These are phyloP conservation scores for Lepidium sativum DNA, from an alignment of 345 rosid species.

Conservation along the genomic window DNA sequence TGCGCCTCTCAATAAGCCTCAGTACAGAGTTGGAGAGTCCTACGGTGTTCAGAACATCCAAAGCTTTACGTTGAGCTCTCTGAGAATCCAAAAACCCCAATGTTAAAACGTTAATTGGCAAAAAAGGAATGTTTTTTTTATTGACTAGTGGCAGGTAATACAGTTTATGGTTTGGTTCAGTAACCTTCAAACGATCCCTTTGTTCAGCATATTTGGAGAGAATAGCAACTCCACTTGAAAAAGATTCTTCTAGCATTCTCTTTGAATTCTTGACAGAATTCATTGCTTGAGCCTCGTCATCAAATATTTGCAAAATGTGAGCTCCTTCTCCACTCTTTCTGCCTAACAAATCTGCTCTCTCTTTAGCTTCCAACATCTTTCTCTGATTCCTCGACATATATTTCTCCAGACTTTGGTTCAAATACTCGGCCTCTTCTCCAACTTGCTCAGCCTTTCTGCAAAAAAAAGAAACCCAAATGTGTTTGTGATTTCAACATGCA, in stretches of 20 bases:
- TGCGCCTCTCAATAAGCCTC: constrained; percentile 90
- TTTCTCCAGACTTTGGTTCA: constrained; percentile 69
- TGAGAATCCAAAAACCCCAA: constrained; percentile 9
- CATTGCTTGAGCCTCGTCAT: constrained; percentile 93
- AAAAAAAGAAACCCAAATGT: neutral
- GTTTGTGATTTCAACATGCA: neutral
- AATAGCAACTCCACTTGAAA: constrained; percentile 69
- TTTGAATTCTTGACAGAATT: constrained; percentile 74
- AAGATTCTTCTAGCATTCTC: constrained; percentile 76
- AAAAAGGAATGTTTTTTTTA: neutral
- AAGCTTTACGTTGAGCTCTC: constrained; percentile 89
- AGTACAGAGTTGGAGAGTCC: constrained; percentile 86
- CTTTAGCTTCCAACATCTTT: constrained; percentile 66
- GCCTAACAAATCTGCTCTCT: constrained; percentile 79
- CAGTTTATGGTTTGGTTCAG: neutral
- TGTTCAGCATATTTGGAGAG: constrained; percentile 84
- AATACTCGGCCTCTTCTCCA: constrained; percentile 76
- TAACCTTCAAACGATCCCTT: constrained; percentile 84
- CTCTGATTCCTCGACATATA: constrained; percentile 58
- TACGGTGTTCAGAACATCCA: constrained; percentile 79
- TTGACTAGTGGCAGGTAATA: too few species aligned
- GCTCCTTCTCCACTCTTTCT: constrained; percentile 74
- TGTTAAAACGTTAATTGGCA: neutral
- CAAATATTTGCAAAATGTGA: constrained; percentile 76
- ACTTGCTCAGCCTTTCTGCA: constrained; percentile 73